Evolutionary conservation across 1,139 yeast genomes (phyloP), one percentile per base, ranked within the genome.

Genomic region (Suhomyces bribrorum): DNA sequence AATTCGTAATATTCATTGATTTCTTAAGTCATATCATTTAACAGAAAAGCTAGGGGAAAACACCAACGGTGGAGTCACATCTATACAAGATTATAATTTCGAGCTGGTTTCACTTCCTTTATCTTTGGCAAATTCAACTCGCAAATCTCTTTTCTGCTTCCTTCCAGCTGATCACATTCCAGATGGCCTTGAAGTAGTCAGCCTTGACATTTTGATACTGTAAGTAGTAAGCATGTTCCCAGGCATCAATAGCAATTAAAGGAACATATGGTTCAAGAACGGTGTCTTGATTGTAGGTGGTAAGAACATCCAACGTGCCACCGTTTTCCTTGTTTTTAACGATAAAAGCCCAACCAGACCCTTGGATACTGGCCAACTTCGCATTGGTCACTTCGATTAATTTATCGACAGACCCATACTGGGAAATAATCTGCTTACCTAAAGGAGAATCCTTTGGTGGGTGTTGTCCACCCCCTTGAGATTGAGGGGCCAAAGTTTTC

Each of bases 191-290:
- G 56, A 72, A 68, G 55, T 72, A 71, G 49, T 68, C 73, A 24
- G 62, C 69, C 59, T 72, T 71, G 45, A 68, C 73, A 47, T 71
- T 72, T 52, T 69, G 74, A 54, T 72, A 71, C 47, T 72, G 76
- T 50, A 71, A 65, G 57, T 72, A 72, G 57, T 71, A 72, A 40
- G 77, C 77, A 48, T 72, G 77, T 52, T 72, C 77, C 77, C 77
- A 72, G 36, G 75, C 74, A 54, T 72, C 77, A 52, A 72, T 67
- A 15, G 74, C 77, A 44, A 72, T 58, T 51, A 71, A 66, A 14
- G 75, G 73, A 37, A 64, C 65, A 38, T 56, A 63, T 6, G 72
- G 69, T 6, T 65, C 72, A 22, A 64, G 54, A 24, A 68, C 64
- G n/a, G 75, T 67, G 51, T 72, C 77, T 52, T 72, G 77, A 53